Evolutionary conservation across 2,329 filamentous ascomycete species (phyloP).

Genomic region (Calonectria pseudoreteaudii): DNA sequence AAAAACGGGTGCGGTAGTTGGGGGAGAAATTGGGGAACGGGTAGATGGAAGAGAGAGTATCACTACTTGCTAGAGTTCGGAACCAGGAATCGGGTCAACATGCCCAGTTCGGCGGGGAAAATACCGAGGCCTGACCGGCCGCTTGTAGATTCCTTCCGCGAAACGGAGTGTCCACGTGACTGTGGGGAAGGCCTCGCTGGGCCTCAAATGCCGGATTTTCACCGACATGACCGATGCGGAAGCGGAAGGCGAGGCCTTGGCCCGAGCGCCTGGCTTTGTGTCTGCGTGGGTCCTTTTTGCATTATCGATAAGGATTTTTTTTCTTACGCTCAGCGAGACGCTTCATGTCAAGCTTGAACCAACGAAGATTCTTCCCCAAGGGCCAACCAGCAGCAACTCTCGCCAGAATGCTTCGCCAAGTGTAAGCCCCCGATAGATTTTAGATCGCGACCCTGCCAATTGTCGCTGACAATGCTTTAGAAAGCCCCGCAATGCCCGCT

Average conservation of each 20-base stretch:
- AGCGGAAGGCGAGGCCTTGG: neutral
- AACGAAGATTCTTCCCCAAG: slow-evolving; percentile 12
- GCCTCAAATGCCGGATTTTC: slow-evolving; percentile 19
- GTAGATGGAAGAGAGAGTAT: slow-evolving; percentile 13
- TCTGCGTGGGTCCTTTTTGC: neutral
- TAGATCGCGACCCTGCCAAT: neutral
- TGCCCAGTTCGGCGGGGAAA: slow-evolving; percentile 40
- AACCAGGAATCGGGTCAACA: slow-evolving; percentile 20
- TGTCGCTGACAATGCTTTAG: slow-evolving; percentile 45
- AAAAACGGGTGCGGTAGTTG: neutral
- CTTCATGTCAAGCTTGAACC: slow-evolving; percentile 2
- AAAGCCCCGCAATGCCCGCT: slow-evolving; percentile 81
- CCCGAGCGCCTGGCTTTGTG: neutral
- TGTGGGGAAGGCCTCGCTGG: slow-evolving; percentile 39
- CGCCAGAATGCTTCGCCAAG: slow-evolving; percentile 61
- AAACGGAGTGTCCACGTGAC: slow-evolving; percentile 48
- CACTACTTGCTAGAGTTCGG: neutral
- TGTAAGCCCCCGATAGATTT: slow-evolving; percentile 48
- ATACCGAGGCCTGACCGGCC: slow-evolving; percentile 44
- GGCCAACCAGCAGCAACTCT: slow-evolving; percentile 17
- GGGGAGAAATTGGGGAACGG: neutral
- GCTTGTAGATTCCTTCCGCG: slow-evolving; percentile 17
- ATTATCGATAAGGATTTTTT: slow-evolving; percentile 51
- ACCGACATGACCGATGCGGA: slow-evolving; percentile 7
- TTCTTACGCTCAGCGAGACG: slow-evolving; percentile 34